Percentiles rank a stretch among this genome's conserved stretches.
Evolutionary conservation across 306 rosid genomes (phyloP).

Genomic region (Ziziphus jujuba): DNA sequence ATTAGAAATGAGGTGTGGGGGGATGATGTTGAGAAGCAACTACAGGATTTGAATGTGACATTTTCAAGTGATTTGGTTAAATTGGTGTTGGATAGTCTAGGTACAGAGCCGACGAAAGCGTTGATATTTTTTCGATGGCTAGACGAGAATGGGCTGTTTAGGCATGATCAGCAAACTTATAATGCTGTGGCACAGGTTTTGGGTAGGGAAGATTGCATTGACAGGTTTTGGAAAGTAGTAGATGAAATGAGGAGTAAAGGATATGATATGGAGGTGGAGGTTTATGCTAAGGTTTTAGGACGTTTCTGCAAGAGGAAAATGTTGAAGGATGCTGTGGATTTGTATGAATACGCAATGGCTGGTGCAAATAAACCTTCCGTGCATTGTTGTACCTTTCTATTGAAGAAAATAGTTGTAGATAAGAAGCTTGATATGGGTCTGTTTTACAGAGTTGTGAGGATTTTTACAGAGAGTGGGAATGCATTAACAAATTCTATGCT

Average conservation of each 20-base stretch:
- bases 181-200: constrained; percentile 66
- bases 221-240: constrained; percentile 77
- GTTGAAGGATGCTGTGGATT: constrained; percentile 68
- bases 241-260: constrained; percentile 61
- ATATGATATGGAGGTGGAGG: constrained; percentile 57
- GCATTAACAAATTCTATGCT: constrained; percentile 48
- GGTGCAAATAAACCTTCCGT: constrained; percentile 56
- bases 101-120: constrained; percentile 54
- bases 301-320: constrained; percentile 64
- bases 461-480: constrained; percentile 47
- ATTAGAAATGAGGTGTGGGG: constrained; percentile 61
- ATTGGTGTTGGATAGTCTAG: constrained; percentile 48
- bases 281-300: constrained; percentile 56
- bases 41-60: constrained; percentile 41
- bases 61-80: constrained; percentile 48
- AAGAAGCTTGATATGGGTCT: constrained; percentile 57
- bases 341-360: constrained; percentile 77
- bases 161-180: constrained; percentile 63
- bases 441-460: constrained; percentile 54
- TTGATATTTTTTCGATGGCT: constrained; percentile 81
- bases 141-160: constrained; percentile 62
- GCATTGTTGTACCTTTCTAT: constrained; percentile 47
- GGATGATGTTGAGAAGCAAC: constrained; percentile 56
- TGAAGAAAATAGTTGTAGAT: constrained; percentile 50
- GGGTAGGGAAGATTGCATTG: constrained; percentile 67